Evolutionary conservation across 352 stramenopile species (phyloP), one percentile per base, ranked within the genome.

Genomic region (Globisporangium apiculatum): DNA sequence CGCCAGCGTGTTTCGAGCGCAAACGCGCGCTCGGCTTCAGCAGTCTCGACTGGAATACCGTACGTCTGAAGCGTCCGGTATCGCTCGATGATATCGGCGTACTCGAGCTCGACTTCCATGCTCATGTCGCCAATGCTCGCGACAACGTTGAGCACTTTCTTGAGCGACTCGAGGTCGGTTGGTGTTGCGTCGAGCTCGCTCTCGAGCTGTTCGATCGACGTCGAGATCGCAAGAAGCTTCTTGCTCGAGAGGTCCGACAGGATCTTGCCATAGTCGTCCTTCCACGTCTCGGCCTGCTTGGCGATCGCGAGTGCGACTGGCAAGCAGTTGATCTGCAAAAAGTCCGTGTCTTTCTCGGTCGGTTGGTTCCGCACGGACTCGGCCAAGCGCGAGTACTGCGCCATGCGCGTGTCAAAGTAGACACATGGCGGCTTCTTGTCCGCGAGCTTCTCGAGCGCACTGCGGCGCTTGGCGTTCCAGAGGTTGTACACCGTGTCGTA

Each of bases 401-500:
- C 83, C 73, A 98, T 96, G 17, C 88, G 77, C 24, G 86, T 94
- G 55, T 98, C 95, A 67, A 98, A 98, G 68, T 97, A 98, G 12
- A 97, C 87, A 53, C 85, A 97, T 7, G 83, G 87, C n/a, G 86
- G 86, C 51, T 93, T 89, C 63, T 96, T 96, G 63, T 98, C 94
- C 0, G 75, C 72, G 36, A 98, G 74, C 55, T 98, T 97, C 38
- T 98, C 91, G 6, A 98, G 62, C 5, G 87, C 80, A 37, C 81
- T 80, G 12, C 89, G 87, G 9, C 89, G 71, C 63, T 98, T 98
- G 2, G 80, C 75, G 58, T 98, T 96, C 95, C 95, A 98, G 9
- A 98, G 73, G 51, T 96, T 97, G 66, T 97, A 97, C 6, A 97
- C 85, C 0, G 87, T 96, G 58, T 98, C 95, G 52, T 98, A 98